Evolutionary conservation across 495 filamentous ascomycete species (phyloP).

Genomic region (Neurospora africana): DNA sequence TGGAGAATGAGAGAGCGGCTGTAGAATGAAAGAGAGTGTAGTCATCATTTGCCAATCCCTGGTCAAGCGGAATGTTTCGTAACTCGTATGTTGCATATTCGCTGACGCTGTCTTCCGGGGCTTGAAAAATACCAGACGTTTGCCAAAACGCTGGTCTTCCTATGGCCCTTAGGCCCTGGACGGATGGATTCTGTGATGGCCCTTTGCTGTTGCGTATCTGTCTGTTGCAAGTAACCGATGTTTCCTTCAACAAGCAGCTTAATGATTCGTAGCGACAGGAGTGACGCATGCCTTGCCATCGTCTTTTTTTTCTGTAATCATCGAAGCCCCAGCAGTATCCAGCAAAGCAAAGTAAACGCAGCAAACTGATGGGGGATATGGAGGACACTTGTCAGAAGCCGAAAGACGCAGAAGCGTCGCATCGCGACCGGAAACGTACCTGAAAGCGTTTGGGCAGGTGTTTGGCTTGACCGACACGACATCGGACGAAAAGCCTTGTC

Average conservation of each 20-base stretch:
- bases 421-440: background rate
- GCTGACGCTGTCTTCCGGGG: background rate
- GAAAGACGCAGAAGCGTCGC: background rate
- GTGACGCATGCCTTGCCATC: background rate
- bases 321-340: background rate
- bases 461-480: background rate
- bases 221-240: background rate
- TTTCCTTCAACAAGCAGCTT: background rate
- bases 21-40: background rate
- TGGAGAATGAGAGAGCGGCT: background rate
- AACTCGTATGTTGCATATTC: background rate
- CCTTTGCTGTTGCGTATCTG: background rate
- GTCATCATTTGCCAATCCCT: background rate
- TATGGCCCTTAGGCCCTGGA: background rate
- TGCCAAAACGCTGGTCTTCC: background rate
- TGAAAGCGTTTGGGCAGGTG: background rate
- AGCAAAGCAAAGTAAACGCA: background rate
- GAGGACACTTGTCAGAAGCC: background rate
- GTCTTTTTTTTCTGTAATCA: background rate
- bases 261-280: background rate
- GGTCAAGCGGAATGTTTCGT: background rate
- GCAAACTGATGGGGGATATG: background rate
- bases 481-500: background rate
- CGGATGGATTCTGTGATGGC: background rate
- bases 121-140: background rate